These are phyloP conservation scores for Prosopis cineraria DNA, from an alignment of 306 rosid genomes.

Conservation along the genomic window DNA sequence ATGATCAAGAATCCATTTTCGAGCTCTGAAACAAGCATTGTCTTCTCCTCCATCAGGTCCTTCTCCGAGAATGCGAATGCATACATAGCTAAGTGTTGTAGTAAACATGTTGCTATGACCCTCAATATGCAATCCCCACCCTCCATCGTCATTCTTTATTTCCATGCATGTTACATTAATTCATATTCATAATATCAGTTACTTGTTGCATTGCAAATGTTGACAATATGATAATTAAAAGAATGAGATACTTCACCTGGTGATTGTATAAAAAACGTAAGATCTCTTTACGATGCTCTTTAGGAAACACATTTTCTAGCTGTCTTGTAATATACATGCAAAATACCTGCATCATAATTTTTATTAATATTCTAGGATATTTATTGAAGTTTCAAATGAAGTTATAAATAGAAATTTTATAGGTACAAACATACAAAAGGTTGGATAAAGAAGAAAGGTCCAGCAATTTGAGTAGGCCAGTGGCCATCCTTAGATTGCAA, in stretches of 20 bases:
- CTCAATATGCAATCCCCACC: conserved; percentile 80
- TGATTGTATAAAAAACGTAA: conserved; percentile 69
- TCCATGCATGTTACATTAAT: background rate
- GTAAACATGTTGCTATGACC: conserved; percentile 81
- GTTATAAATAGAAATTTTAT: background rate
- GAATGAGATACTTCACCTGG: conserved; percentile 45
- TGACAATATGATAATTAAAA: background rate
- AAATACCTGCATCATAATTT: conserved; percentile 46
- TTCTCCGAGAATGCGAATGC: conserved; percentile 74
- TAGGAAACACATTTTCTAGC: conserved; percentile 48
- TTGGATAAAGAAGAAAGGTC: conserved; percentile 72
- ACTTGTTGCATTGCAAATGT: background rate
- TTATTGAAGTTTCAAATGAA: background rate
- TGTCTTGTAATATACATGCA: conserved; percentile 63
- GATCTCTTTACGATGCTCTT: conserved; percentile 61
- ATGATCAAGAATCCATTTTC: conserved; percentile 75
- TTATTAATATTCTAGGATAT: background rate
- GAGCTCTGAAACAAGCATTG: conserved; percentile 64
- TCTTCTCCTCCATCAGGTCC: conserved; percentile 61
- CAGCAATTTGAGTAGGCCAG: conserved; percentile 84
- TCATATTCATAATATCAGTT: background rate
- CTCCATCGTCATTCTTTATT: conserved; percentile 80
- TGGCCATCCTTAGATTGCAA: conserved; percentile 76
- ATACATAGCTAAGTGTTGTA: conserved; percentile 60
- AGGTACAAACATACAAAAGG: conserved; percentile 45